Evolutionary conservation across 495 filamentous ascomycete species (phyloP), one percentile per base, ranked within the genome.

Genomic region (Penicillium waksmanii): DNA sequence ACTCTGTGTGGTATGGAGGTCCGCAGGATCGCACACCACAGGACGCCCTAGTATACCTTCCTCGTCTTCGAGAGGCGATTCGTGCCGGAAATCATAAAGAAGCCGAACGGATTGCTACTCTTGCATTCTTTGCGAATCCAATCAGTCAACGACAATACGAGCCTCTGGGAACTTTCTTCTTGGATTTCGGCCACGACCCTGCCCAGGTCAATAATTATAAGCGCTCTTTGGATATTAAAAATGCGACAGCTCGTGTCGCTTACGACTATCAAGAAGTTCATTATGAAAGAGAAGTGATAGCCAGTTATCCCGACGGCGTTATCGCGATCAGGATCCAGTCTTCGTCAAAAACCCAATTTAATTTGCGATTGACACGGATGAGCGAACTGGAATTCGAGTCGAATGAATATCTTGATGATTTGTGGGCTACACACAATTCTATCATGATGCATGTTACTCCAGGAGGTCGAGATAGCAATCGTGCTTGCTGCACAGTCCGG

Each of bases 1-100:
- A 84, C 57, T 80, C 80, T 6, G 67, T 84, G 10, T 84, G 80
- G 82, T 81, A 76, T 63, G 82, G 82, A 36, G 74, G 71, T 13
- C 71, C 71, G 21, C 76, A 80, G 63, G 67, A 82, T 55, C 73
- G 82, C 18, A 76, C 74, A 33, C 79, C 77, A 13, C 65, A 58
- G 12, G 66, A 72, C 31, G 72, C 81, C 2, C 56, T 72, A 17
- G 43, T 56, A 12, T 66, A 74, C 46, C 68, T 79, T 15, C 70
- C 72, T 27, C 65, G 52, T 12, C 60, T 84, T 3, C 68, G 80
- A 56, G 64, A 69, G 19, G 68, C 80, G 25, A 73, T 85, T 19
- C 66, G 73, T 6, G 60, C 67, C 1, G 77, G 77, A 9, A 64
- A 78, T 18, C 74, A 81, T 53, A 51, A 56, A 7, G 67, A 73